These are phyloP conservation scores for Cladorrhinum sp. DNA, from an alignment of 2,329 filamentous ascomycete genomes.

Conservation along the genomic window DNA sequence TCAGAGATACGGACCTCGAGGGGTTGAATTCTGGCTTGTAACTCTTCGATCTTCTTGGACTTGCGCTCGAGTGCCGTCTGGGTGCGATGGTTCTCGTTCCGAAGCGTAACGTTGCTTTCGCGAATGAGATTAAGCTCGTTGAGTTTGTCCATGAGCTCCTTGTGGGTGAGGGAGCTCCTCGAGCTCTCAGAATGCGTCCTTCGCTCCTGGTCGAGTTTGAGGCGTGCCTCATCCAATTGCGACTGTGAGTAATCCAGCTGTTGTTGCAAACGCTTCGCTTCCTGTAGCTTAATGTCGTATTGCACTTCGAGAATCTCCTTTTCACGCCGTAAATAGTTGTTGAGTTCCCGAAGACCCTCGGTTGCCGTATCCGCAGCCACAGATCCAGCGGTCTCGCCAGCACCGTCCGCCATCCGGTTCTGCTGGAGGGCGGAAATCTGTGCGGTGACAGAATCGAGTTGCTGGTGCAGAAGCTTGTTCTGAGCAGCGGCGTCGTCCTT, in stretches of 20 bases:
- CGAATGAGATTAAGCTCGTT: slow-evolving; percentile 95
- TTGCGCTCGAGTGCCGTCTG: slow-evolving; percentile 75
- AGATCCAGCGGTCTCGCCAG: slow-evolving; percentile 52
- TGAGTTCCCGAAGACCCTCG: slow-evolving; percentile 83
- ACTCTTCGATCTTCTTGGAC: slow-evolving; percentile 68
- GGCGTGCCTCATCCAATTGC: slow-evolving; percentile 82
- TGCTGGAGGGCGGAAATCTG: slow-evolving; percentile 81
- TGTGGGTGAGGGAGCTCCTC: slow-evolving; percentile 73
- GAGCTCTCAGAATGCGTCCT: slow-evolving; percentile 70
- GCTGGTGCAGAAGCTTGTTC: slow-evolving; percentile 85
- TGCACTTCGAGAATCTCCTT: slow-evolving; percentile 99
- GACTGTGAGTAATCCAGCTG: slow-evolving; percentile 83
- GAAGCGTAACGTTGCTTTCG: slow-evolving; percentile 87
- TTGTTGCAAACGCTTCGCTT: slow-evolving; percentile 83
- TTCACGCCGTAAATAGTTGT: slow-evolving; percentile 86
- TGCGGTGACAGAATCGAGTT: slow-evolving; percentile 76
- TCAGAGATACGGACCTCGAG: slow-evolving; percentile 77
- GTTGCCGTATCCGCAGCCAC: slow-evolving; percentile 57
- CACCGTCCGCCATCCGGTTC: slow-evolving; percentile 53
- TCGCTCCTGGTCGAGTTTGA: slow-evolving; percentile 89
- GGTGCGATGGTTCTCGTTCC: slow-evolving; percentile 78
- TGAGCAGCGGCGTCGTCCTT: slow-evolving; percentile 84
- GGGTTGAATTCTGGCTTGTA: slow-evolving; percentile 74
- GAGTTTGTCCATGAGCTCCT: slow-evolving; percentile 88
- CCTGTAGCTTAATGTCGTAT: slow-evolving; percentile 82